Evolutionary conservation across 805 yeast genomes (phyloP).

Genomic region (Candida methanosorbosa): DNA sequence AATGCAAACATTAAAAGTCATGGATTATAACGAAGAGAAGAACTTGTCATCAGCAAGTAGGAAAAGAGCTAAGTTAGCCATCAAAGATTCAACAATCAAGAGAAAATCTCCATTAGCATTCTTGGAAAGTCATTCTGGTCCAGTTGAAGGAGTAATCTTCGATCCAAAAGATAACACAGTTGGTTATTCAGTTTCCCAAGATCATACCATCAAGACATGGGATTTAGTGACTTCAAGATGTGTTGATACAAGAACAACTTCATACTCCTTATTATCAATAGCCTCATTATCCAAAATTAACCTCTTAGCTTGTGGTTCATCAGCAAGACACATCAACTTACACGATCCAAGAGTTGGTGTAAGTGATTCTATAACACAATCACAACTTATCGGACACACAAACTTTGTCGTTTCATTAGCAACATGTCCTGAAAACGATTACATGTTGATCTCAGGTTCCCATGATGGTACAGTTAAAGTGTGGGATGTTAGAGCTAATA

Average conservation of each 20-base stretch:
- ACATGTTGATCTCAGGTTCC: conserved; percentile 84
- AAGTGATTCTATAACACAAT: conserved; percentile 51
- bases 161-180: conserved; percentile 69
- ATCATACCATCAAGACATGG: conserved; percentile 94
- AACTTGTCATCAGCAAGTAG: conserved; percentile 70
- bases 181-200: conserved; percentile 91
- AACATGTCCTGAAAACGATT: conserved; percentile 67
- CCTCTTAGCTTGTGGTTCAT: conserved; percentile 85
- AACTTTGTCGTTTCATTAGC: conserved; percentile 81
- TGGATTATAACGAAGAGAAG: conserved; percentile 30
- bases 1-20: conserved; percentile 52
- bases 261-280: conserved; percentile 74
- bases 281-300: conserved; percentile 58
- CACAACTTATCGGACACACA: conserved; percentile 79
- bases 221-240: conserved; percentile 81
- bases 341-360: conserved; percentile 78
- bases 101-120: conserved; percentile 77
- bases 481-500: conserved; percentile 90
- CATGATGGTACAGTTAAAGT: conserved; percentile 93
- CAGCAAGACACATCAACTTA: conserved; percentile 93
- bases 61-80: conserved; percentile 78
- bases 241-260: conserved; percentile 82
- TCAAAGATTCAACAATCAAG: conserved; percentile 65
- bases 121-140: conserved; percentile 74
- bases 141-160: conserved; percentile 80